A percentile compares a stretch with the other conserved stretches of the same genome.
These are phyloP conservation scores for Hypoxylon fuscum DNA, from an alignment of 495 filamentous ascomycete genomes.

Conservation along the genomic window DNA sequence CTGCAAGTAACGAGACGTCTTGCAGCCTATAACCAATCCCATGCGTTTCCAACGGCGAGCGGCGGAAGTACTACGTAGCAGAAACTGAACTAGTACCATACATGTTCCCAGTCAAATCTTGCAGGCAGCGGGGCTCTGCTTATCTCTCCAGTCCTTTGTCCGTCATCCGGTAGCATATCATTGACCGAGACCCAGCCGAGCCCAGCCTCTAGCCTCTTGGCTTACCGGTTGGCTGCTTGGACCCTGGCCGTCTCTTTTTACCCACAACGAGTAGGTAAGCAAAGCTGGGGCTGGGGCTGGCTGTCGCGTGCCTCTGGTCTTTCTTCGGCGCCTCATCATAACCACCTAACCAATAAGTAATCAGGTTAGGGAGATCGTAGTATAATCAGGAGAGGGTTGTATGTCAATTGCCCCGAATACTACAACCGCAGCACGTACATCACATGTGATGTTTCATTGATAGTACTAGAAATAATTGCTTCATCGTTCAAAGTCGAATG, in stretches of 20 bases:
- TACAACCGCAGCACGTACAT: constrained; percentile 20
- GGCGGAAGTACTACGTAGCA: constrained; percentile 23
- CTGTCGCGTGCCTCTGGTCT: constrained; percentile 32
- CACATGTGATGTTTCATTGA: constrained; percentile 38
- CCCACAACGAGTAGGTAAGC: constrained; percentile 3
- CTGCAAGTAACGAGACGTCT: constrained; percentile 28
- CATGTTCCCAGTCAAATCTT: constrained; percentile 2
- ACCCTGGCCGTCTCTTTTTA: background rate
- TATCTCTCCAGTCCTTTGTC: constrained; percentile 28
- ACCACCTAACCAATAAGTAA: constrained; percentile 24
- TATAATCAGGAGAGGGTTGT: constrained; percentile 28
- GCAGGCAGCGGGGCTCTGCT: constrained; percentile 19
- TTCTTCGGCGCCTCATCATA: constrained; percentile 28
- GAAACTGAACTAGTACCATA: constrained; percentile 2
- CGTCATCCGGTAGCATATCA: constrained; percentile 15
- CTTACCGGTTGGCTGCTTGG: background rate
- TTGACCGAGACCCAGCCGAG: constrained; percentile 19
- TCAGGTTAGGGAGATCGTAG: background rate
- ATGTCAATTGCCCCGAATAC: constrained; percentile 26
- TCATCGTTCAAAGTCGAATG: constrained; percentile 5
- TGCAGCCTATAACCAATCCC: constrained; percentile 18
- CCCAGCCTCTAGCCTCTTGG: background rate
- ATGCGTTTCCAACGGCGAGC: constrained; percentile 1
- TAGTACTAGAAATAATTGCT: background rate
- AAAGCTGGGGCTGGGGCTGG: background rate